phyloP scores from a whole-genome alignment of 805 yeast genomes.

The Starmerella vaccinii region DNA sequence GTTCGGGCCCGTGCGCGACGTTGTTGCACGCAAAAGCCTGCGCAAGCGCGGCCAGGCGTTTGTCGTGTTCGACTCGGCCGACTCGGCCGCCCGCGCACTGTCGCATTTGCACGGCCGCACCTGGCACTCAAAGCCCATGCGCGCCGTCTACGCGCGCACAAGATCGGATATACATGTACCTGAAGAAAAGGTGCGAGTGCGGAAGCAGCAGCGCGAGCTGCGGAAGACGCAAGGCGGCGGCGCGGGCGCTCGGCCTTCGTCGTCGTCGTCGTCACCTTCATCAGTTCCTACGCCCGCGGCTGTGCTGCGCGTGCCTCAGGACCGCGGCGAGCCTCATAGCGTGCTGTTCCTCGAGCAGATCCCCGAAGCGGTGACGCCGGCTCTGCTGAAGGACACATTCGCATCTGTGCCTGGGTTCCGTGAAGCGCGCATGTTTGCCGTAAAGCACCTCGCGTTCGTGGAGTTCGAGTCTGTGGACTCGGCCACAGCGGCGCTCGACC shows the following conservation, averaged over 20 bases:
- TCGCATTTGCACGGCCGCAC: constrained; percentile 33
- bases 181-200: constrained; percentile 19
- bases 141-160: constrained; percentile 28
- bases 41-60: constrained; percentile 76
- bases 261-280: neutral
- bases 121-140: constrained; percentile 42
- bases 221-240: neutral
- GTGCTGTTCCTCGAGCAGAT: constrained; percentile 57
- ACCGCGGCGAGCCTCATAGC: constrained; percentile 44
- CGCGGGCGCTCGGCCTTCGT: neutral
- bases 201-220: neutral
- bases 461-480: constrained; percentile 43
- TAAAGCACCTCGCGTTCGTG: constrained; percentile 65
- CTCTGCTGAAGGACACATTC: constrained; percentile 40
- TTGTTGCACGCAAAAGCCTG: constrained; percentile 52
- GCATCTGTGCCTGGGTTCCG: constrained; percentile 47
- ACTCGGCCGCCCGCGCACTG: constrained; percentile 40
- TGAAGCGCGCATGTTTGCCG: constrained; percentile 55
- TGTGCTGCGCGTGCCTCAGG: constrained; percentile 1
- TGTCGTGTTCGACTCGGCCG: constrained; percentile 41
- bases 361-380: constrained; percentile 37
- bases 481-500: constrained; percentile 14
- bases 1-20: constrained; percentile 41
- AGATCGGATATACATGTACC: constrained; percentile 30
- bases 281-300: neutral